Evolutionary conservation across 2,329 filamentous ascomycete genomes (phyloP), one percentile per base, ranked within the genome.

Genomic region (Alternaria postmessia): DNA sequence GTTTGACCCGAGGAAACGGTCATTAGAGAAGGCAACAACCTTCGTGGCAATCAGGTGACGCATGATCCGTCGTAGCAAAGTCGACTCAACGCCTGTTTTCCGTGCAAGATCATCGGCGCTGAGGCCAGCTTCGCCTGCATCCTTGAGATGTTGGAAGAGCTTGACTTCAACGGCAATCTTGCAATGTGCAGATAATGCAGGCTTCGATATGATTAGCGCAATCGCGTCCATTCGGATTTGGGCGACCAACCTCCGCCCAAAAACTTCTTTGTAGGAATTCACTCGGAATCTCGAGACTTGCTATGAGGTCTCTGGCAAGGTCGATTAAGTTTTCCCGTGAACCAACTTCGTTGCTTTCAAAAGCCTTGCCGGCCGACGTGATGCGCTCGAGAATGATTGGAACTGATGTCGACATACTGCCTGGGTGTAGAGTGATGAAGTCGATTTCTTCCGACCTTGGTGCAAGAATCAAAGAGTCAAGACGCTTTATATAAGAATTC

Each of bases 41-140:
- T 80, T 73, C 75, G 79, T 81, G 2, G 79, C 76, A 5, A 76
- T 73, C 1, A 81, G 72, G 47, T 81, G 79, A 51, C 75, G 76
- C n/a, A 75, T 64, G 7, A 76, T 71, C 14, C 79, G 75, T 66
- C 72, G 51, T 6, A 71, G 66, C 11, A 80, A 59, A 14, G 62
- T 26, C 5, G 60, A 41, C 51, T 79, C 65, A 4, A 78, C 69
- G 2, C 69, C 67, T 4, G 72, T 71, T 53, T 76, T 78, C 6
- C 65, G 42, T 0, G 78, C 70, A 12, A 81, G 59, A 3, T 66
- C 67, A 3, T 61, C 54, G 1, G 67, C 47, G 24, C 46, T 70
- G 20, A 77, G 32, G 2, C 77, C 78, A 4, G 54, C 28, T 3
- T 59, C 46, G 2, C 70, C 71, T 9, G 70, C 68, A 3, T 75